A percentile compares a stretch with the other conserved stretches of the same genome.
Evolutionary conservation across 257 asterid genomes (phyloP).

Genomic region (Solanum ossicruentum): DNA sequence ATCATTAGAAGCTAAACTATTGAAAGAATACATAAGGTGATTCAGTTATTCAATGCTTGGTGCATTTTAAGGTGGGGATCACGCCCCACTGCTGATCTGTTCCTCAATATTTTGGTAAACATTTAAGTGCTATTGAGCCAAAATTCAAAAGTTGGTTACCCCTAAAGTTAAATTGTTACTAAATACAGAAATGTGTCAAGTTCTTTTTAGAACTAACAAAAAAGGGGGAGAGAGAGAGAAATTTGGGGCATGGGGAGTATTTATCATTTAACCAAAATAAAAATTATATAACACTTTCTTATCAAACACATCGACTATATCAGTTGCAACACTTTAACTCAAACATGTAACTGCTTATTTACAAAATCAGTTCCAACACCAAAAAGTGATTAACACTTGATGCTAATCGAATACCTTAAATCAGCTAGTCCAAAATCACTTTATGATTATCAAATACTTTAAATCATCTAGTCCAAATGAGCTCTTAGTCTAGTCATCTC

Average conservation of each 20-base stretch:
- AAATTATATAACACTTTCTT: not conserved
- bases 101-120: not conserved
- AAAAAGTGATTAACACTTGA: not conserved
- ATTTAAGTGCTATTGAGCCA: not conserved
- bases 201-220: not conserved
- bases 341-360: not conserved
- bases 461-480: not conserved
- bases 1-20: not conserved
- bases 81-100: not conserved
- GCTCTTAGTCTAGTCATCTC: not conserved
- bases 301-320: not conserved
- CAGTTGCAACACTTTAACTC: not conserved
- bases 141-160: not conserved
- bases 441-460: not conserved
- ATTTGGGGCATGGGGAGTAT: not conserved
- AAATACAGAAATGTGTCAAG: not conserved
- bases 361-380: not conserved
- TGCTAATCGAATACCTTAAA: not conserved
- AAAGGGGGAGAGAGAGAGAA: not conserved
- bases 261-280: not conserved
- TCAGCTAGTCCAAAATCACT: not conserved
- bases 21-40: not conserved
- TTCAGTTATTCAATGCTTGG: not conserved
- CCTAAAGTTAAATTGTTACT: not conserved
- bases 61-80: not conserved